phyloP scores from a whole-genome alignment of 306 rosid genomes.

The Casuarina equisetifolia region DNA sequence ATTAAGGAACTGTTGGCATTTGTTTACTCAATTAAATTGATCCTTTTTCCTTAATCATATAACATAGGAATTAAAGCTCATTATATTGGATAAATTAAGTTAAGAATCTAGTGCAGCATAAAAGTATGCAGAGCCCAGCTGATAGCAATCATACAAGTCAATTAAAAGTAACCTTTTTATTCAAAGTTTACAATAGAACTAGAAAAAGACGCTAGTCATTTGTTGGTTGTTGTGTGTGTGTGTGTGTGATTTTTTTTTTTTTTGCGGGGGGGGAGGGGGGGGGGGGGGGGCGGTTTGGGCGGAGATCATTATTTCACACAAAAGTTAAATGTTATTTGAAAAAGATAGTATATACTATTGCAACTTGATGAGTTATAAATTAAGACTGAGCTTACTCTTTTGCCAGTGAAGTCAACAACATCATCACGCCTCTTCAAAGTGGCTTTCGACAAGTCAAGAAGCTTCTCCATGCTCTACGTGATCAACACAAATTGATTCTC shows the following conservation, averaged over 20 bases:
- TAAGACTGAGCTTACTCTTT: constrained; percentile 26
- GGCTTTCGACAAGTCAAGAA: constrained; percentile 33
- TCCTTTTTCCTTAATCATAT: constrained; percentile 1
- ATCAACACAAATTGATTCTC: constrained; percentile 7
- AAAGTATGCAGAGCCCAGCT: neutral
- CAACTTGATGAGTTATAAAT: constrained; percentile 6
- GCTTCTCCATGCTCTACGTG: constrained; percentile 43
- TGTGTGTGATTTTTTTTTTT: no score
- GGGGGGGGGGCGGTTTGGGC: no score
- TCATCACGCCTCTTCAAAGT: constrained; percentile 35
- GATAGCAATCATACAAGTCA: neutral
- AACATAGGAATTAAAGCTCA: neutral
- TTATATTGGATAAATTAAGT: neutral
- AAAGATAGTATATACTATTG: neutral
- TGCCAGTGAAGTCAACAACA: constrained; percentile 6
- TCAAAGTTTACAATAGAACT: neutral
- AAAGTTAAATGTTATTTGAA: neutral
- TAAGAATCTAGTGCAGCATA: neutral
- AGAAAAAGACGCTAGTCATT: neutral
- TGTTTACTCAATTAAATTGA: neutral
- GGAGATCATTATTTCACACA: neutral
- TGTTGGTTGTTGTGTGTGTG: no score
- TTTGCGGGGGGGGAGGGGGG: no score
- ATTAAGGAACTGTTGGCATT: neutral
- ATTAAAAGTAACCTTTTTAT: neutral